A percentile compares a stretch with the other conserved stretches of the same genome.
phyloP scores from a whole-genome alignment of 768 basidiomycete genomes.

The Lactarius sanguifluus region DNA sequence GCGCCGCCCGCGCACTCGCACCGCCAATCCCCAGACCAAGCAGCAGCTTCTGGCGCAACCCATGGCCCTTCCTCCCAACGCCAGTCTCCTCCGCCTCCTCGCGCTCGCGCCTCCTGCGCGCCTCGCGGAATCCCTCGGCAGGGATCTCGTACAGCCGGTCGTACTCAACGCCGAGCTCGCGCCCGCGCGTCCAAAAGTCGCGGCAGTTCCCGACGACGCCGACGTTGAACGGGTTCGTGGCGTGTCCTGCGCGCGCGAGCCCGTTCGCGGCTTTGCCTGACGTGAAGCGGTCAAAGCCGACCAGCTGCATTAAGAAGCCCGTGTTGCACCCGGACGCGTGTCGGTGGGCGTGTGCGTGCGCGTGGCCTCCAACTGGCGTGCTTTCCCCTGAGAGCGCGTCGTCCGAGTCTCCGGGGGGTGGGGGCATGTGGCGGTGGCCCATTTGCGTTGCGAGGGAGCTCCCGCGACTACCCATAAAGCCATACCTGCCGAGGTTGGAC shows the following conservation, averaged over 20 bases:
- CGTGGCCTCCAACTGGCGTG: conserved; percentile 37
- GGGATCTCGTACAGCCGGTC: conserved; percentile 88
- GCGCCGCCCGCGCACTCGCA: conserved; percentile 45
- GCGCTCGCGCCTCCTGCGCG: conserved; percentile 55
- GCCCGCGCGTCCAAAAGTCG: conserved; percentile 92
- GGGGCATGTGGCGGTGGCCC: conserved; percentile 66
- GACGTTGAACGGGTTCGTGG: conserved; percentile 89
- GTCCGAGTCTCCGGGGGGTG: conserved; percentile 36
- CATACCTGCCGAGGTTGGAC: conserved; percentile 90
- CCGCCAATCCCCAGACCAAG: conserved; percentile 54
- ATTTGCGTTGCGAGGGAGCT: conserved; percentile 69
- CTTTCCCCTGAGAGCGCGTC: conserved; percentile 49
- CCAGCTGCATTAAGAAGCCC: conserved; percentile 82
- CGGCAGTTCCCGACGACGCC: conserved; percentile 77
- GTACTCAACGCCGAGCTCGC: conserved; percentile 88
- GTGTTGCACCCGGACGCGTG: conserved; percentile 45
- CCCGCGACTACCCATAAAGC: conserved; percentile 94
- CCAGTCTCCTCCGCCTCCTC: conserved; percentile 55
- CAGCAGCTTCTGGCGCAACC: conserved; percentile 50
- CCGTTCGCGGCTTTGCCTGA: conserved; percentile 87
- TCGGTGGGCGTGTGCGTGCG: conserved; percentile 46
- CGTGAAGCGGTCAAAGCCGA: conserved; percentile 94
- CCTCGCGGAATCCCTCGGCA: conserved; percentile 76
- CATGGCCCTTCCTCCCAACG: conserved; percentile 39
- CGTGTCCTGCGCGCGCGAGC: conserved; percentile 69